These are phyloP conservation scores for Penicillium vulpinum DNA, from an alignment of 2,329 filamentous ascomycete species.

Conservation along the genomic window DNA sequence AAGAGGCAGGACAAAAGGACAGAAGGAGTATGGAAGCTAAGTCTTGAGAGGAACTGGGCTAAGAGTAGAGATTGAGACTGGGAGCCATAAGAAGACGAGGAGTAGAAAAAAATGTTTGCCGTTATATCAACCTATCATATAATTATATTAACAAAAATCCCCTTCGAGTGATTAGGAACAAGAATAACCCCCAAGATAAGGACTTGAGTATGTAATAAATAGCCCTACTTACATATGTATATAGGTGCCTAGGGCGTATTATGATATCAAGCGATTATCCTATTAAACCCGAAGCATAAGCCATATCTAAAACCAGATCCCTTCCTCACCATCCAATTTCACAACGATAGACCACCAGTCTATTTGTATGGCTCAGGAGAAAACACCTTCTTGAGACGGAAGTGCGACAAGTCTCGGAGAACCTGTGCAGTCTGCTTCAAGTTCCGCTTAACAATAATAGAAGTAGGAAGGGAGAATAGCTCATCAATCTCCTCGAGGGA, in stretches of 20 bases:
- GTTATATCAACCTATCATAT: no score
- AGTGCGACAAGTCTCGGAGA: slow-evolving; percentile 46
- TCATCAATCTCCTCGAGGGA: slow-evolving; percentile 71
- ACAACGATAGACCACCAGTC: neutral
- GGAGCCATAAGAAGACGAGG: neutral
- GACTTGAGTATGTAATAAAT: no score
- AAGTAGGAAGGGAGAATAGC: slow-evolving; percentile 64
- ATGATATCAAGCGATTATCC: no score
- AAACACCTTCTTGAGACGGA: slow-evolving; percentile 53
- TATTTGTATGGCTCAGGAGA: slow-evolving; percentile 26
- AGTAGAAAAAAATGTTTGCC: no score
- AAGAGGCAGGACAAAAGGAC: neutral
- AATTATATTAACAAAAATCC: no score
- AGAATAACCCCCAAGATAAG: no score
- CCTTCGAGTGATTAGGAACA: no score
- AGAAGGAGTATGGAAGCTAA: neutral
- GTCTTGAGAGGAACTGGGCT: neutral
- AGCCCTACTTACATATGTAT: no score
- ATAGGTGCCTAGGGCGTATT: no score
- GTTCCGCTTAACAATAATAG: slow-evolving; percentile 63
- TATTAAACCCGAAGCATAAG: neutral
- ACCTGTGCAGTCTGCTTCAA: slow-evolving; percentile 46
- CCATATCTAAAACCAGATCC: neutral
- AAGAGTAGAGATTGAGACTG: neutral
- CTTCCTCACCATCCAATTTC: neutral